Base-by-base conservation (phyloP, 805 yeast genomes). In the Metschnikowia corniflorae region DNA sequence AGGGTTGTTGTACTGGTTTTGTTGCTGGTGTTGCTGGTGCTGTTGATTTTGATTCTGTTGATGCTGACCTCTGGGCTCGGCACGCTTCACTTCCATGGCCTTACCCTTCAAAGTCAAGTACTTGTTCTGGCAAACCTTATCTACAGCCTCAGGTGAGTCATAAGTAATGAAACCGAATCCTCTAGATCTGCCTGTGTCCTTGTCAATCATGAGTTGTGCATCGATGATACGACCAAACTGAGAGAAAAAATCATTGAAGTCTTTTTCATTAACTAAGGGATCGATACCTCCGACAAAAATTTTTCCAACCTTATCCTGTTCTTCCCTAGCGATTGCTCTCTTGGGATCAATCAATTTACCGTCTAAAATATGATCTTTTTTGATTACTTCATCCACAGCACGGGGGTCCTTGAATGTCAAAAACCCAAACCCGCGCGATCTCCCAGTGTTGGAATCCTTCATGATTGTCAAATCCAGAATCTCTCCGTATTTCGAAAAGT, bases 311-410 rank as follows among this genome's bases (percentile, higher is more conserved):
- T 85, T 86, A 58, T 89, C 96, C 63, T 91, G 98, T 61, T 91
- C 97, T 58, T 91, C 97, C 60, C 86, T 83, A 23, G 97, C 97
- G 53, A 91, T 91, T 17, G 98, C 97, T 54, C 97, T 77, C 61
- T 91, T 91, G 26, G 98, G 97, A 59, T 91, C 98, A 57, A 91
- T 93, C 42, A 91, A 83, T 62, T 91, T 91, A 46, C 97, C 97
- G 56, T 91, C 98, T 34, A 91, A 68, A 37, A 86, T 77, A 59
- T 91, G 98, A 55, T 85, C 93, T 43, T 84, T 79, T 47, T 78
- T 79, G 50, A 91, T 74, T 37, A 91, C 97, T 47, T 77, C 84
- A 55, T 86, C 91, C 24, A 91, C 97, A 27, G 93, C 78, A 19
- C 70, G 63, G n/a, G 95, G 75, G 44, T 80, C 82, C 33, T 76